Evolutionary conservation across 768 basidiomycete genomes (phyloP), one percentile per base, ranked within the genome.

Genomic region (Collybia sp.): DNA sequence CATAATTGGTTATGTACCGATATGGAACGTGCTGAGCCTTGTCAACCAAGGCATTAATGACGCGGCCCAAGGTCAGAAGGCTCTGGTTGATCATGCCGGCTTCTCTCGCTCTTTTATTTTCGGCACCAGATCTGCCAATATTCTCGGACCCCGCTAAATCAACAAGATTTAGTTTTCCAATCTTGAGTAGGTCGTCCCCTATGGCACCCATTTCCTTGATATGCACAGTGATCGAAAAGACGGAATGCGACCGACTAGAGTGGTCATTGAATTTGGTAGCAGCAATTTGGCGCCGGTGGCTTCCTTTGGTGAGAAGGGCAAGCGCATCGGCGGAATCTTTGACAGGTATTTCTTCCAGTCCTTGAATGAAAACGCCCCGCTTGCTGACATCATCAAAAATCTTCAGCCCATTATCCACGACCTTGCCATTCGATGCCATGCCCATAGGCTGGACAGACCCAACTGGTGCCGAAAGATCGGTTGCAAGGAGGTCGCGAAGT

Each of bases 51-150:
- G 90, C 90, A 52, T 94, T 96, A 56, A 99, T 98, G 32, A 98
- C 96, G 30, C 96, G 73, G 0, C 96, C 96, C 12, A 99, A 81
- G n/a, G 96, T 97, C 2, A 99, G 72, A 41, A 99, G 71, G 58
- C 91, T 94, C 66, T 96, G 92, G 58, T 98, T 99, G 63, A 99
- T 98, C 88, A 94, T 96, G 10, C 96, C 96, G 1, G 96, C 96
- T 60, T 99, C 96, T 53, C 92, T 76, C 11, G 96, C 96, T 47
- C 94, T 72, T 62, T 90, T 93, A 57, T 96, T 90, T 61, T 93
- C 92, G 2, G 96, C 96, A 13, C 96, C 96, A 0, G 88, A 92
- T 17, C 95, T 76, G 9, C 93, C 94, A 58, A 99, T 94, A 55
- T 96, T 97, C 66, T 99, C 96, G 1, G 93, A 94, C 6, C 96